A percentile compares a stretch with the other conserved stretches of the same genome.
Conservation (phyloP, 805 yeast species). For the Wickerhamiella bombiphila region DNA sequence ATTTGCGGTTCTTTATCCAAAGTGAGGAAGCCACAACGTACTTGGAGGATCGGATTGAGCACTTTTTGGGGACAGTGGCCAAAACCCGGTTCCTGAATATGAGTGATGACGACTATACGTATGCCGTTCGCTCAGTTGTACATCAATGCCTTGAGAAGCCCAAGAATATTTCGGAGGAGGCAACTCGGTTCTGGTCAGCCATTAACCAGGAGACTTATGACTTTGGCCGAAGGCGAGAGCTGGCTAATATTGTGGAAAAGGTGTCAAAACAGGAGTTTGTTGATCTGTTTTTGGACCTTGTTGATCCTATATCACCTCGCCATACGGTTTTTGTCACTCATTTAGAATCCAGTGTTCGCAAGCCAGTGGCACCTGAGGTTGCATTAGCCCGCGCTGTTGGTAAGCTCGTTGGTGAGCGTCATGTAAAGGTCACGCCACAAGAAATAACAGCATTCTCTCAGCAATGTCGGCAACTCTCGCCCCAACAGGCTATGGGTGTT, state of each 20-base stretch:
- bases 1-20: constrained; percentile 69
- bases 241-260: constrained; percentile 39
- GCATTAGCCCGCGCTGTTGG: constrained; percentile 18
- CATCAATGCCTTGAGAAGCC: constrained; percentile 52
- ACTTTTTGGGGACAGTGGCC: constrained; percentile 37
- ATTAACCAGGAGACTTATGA: constrained; percentile 70
- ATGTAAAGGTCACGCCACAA: constrained; percentile 13
- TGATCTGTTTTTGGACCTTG: constrained; percentile 35
- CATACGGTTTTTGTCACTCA: constrained; percentile 41
- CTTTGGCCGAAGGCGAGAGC: constrained; percentile 42
- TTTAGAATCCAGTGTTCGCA: constrained; percentile 37
- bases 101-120: constrained; percentile 48
- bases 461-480: constrained; percentile 11
- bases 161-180: constrained; percentile 71
- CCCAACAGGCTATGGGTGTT: constrained; percentile 11
- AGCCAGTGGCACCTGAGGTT: constrained; percentile 8
- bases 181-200: constrained; percentile 44
- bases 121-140: constrained; percentile 55
- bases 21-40: constrained; percentile 65
- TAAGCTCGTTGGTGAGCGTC: constrained; percentile 20
- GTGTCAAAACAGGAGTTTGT: constrained; percentile 45
- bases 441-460: constrained; percentile 7
- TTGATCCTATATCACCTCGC: constrained; percentile 26
- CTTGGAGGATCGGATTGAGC: constrained; percentile 61
- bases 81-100: constrained; percentile 34